Conservation (phyloP, 257 asterid genomes). For the Solanum phureja region DNA sequence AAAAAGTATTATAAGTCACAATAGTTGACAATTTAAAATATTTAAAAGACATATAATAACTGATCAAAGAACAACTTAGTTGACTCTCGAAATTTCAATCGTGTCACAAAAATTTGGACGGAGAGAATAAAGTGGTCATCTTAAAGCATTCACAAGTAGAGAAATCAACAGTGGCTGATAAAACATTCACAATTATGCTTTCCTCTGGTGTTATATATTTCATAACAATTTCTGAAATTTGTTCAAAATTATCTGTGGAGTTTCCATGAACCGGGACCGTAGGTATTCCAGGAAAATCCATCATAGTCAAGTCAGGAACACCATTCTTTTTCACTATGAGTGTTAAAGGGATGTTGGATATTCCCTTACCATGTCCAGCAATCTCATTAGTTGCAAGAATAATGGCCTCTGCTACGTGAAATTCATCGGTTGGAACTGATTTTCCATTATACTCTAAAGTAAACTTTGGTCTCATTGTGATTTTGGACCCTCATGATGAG, state of each 20-base stretch:
- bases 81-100: too few species aligned
- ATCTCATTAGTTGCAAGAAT: slow-evolving; percentile 12
- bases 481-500: neutral
- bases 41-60: too few species aligned
- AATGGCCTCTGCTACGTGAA: neutral
- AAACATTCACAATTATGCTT: slow-evolving; percentile 23
- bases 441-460: neutral
- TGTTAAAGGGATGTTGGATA: slow-evolving; percentile 18
- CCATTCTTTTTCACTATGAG: slow-evolving; percentile 27
- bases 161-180: slow-evolving; percentile 25
- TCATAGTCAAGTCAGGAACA: slow-evolving; percentile 31
- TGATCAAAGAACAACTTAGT: too few species aligned
- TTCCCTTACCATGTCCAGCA: slow-evolving; percentile 25
- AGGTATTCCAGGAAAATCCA: slow-evolving; percentile 36
- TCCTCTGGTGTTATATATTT: slow-evolving; percentile 24
- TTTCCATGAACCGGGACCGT: slow-evolving; percentile 33
- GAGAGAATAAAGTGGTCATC: slow-evolving; percentile 10
- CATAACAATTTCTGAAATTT: slow-evolving; percentile 14
- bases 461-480: neutral
- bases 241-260: slow-evolving; percentile 19
- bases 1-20: too few species aligned
- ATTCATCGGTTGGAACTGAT: neutral
- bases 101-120: too few species aligned
- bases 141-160: slow-evolving; percentile 25
- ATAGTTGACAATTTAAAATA: too few species aligned